Evolutionary conservation across 1,284 basidiomycete genomes (phyloP).

Genomic region (Phenoliferia sp.): DNA sequence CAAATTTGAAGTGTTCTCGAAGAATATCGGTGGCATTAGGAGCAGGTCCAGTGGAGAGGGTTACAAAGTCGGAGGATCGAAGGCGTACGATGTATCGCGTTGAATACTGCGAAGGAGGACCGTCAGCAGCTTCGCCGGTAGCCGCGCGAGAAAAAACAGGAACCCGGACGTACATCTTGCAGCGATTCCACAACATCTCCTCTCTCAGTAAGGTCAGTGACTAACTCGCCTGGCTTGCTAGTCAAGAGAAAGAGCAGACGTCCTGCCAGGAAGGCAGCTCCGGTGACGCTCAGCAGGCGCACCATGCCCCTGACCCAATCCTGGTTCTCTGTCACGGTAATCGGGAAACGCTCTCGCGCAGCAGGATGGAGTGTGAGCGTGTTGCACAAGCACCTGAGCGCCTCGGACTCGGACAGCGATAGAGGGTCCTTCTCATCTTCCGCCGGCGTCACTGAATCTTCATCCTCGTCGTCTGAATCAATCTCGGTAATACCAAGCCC

Average conservation of each 20-base stretch:
- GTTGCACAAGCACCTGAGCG: slow-evolving; percentile 32
- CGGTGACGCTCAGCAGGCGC: slow-evolving; percentile 8
- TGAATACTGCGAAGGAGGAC: slow-evolving; percentile 4
- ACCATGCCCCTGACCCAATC: slow-evolving; percentile 13
- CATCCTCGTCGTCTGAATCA: slow-evolving; percentile 1
- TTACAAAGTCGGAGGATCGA: background rate
- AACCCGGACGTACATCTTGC: slow-evolving; percentile 2
- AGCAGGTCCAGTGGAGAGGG: slow-evolving; percentile 10
- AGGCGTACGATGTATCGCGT: slow-evolving; percentile 12
- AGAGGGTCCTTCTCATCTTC: slow-evolving; percentile 16
- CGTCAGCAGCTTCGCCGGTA: background rate
- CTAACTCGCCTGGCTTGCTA: slow-evolving; percentile 22
- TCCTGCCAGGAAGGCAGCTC: slow-evolving; percentile 22
- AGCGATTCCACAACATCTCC: slow-evolving; percentile 8
- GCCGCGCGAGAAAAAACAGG: background rate
- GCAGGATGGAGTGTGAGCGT: slow-evolving; percentile 26
- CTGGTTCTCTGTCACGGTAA: slow-evolving; percentile 14
- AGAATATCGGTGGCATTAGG: slow-evolving; percentile 19
- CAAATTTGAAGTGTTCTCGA: slow-evolving; percentile 31
- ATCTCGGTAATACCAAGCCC: background rate
- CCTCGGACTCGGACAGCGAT: slow-evolving; percentile 11
- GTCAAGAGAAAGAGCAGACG: slow-evolving; percentile 30
- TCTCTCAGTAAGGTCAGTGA: slow-evolving; percentile 15
- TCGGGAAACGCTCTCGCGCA: slow-evolving; percentile 25
- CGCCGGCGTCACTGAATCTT: background rate